These are phyloP conservation scores for Chalaropsis thielavioides DNA, from an alignment of 2,329 filamentous ascomycete genomes.

Conservation along the genomic window DNA sequence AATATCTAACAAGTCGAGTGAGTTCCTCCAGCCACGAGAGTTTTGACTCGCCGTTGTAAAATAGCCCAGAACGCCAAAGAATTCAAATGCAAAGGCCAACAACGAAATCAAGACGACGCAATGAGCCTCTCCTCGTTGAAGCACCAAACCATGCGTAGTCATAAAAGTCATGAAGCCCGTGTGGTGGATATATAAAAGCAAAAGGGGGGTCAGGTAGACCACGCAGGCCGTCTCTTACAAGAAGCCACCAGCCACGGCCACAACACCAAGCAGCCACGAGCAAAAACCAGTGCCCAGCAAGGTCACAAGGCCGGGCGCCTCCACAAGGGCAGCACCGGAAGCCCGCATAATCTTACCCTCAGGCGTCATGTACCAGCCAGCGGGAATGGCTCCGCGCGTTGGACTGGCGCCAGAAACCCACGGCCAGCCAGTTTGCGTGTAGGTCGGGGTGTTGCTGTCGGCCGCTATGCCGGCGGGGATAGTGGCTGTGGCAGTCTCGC, in stretches of 20 bases:
- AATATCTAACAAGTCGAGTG: neutral
- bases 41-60: neutral
- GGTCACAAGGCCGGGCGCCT: constrained; percentile 20
- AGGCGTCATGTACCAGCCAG: constrained; percentile 66
- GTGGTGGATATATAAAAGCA: neutral
- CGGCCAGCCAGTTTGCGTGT: constrained; percentile 49
- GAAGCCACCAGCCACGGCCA: neutral
- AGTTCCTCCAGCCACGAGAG: neutral
- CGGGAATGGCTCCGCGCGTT: constrained; percentile 47
- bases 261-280: neutral
- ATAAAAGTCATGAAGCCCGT: neutral
- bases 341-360: constrained; percentile 67
- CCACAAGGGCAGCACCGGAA: constrained; percentile 34
- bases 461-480: constrained; percentile 54
- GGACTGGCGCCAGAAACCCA: constrained; percentile 47
- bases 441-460: constrained; percentile 37
- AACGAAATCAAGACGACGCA: neutral
- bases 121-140: neutral
- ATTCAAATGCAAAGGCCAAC: neutral
- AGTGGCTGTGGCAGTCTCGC: constrained; percentile 50
- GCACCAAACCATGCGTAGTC: neutral
- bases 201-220: neutral
- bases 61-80: neutral
- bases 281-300: constrained; percentile 19
- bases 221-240: neutral